phyloP scores from a whole-genome alignment of 495 filamentous ascomycete species.

The Penicillium steckii region DNA sequence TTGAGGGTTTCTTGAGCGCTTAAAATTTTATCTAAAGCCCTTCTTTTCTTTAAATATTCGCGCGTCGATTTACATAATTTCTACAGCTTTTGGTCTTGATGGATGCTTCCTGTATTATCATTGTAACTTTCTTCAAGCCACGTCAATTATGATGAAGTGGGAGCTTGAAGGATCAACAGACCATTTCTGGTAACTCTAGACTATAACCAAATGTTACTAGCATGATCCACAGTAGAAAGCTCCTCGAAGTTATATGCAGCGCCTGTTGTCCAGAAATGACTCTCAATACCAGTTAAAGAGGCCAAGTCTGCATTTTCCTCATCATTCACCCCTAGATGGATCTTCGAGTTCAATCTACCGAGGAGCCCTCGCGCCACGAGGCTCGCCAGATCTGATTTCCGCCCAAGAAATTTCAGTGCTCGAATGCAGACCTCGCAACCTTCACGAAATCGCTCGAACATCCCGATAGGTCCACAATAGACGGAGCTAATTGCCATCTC shows the following conservation, averaged over 20 bases:
- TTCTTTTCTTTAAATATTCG: too few relatives aligned
- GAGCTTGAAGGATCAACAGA: too few relatives aligned
- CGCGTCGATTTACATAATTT: too few relatives aligned
- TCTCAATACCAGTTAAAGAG: not conserved
- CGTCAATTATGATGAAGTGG: too few relatives aligned
- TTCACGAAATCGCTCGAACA: conserved; percentile 11
- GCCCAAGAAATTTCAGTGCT: conserved; percentile 41
- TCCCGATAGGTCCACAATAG: conserved; percentile 2
- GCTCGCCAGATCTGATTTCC: conserved; percentile 46
- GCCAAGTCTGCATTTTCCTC: not conserved
- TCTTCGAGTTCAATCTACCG: conserved; percentile 10
- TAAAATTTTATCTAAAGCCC: too few relatives aligned
- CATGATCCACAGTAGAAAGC: not conserved
- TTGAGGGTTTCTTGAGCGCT: too few relatives aligned
- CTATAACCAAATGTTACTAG: not conserved
- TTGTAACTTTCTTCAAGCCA: too few relatives aligned
- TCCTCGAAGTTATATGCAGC: not conserved
- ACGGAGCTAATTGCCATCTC: not conserved
- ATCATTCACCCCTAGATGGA: not conserved
- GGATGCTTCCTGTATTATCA: too few relatives aligned
- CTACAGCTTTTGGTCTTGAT: too few relatives aligned
- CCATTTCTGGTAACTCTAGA: too few relatives aligned
- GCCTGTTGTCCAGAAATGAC: not conserved
- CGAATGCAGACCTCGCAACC: conserved; percentile 33
- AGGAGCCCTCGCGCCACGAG: conserved; percentile 16